A percentile compares a stretch with the other conserved stretches of the same genome.
Conservation (phyloP, 257 asterid species). For the Solanum virginianum region DNA sequence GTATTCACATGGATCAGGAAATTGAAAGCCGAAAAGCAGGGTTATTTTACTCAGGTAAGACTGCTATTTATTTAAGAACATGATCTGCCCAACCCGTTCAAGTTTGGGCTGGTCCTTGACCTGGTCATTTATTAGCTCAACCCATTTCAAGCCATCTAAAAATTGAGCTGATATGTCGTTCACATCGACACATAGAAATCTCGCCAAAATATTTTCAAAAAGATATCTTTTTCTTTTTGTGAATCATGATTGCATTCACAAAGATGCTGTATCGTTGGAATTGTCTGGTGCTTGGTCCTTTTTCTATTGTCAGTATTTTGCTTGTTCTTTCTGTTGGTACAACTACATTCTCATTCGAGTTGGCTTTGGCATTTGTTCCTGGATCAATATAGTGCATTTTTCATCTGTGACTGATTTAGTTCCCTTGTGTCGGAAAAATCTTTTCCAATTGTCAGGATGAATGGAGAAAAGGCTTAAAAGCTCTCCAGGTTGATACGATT, state of each 20-base stretch:
- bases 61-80: background rate
- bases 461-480: slow-evolving; percentile 71
- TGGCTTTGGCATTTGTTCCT: background rate
- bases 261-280: background rate
- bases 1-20: slow-evolving; percentile 41
- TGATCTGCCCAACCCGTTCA: background rate
- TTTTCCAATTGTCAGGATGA: slow-evolving; percentile 40
- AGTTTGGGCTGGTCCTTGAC: background rate
- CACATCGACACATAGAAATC: background rate
- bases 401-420: background rate
- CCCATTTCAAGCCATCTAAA: background rate
- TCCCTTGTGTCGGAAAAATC: background rate
- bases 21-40: slow-evolving; percentile 89
- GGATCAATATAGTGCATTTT: background rate
- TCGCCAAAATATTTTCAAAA: background rate
- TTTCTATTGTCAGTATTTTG: background rate
- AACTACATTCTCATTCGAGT: background rate
- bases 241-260: background rate
- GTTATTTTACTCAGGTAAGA: slow-evolving; percentile 81
- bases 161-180: background rate
- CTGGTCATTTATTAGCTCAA: background rate
- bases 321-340: background rate
- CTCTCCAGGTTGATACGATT: slow-evolving; percentile 40
- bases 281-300: background rate
- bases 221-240: background rate